phyloP scores from a whole-genome alignment of 345 rosid genomes.

The Trapa incisa region DNA sequence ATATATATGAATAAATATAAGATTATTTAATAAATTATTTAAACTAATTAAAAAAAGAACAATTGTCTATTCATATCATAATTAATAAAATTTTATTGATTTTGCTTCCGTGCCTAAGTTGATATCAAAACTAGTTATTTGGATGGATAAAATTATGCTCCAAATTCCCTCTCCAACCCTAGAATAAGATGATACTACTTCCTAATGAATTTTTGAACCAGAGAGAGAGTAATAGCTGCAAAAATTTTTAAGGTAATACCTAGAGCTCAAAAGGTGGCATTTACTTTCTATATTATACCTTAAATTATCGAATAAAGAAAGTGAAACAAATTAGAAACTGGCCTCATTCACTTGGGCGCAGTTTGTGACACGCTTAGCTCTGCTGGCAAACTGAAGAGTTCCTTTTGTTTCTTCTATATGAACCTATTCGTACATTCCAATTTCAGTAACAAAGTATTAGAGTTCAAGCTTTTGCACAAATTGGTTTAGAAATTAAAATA shows the following conservation, averaged over 20 bases:
- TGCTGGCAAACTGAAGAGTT: constrained; percentile 87
- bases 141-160: too few species aligned
- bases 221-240: neutral
- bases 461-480: neutral
- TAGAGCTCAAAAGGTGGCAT: neutral
- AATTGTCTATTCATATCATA: too few species aligned
- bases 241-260: neutral
- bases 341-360: constrained; percentile 99
- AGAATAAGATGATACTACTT: too few species aligned
- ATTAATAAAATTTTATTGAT: too few species aligned
- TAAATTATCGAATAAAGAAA: neutral
- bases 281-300: neutral
- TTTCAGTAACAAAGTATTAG: neutral
- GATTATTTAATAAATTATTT: too few species aligned
- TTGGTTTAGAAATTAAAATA: neutral
- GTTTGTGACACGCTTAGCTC: constrained; percentile 90
- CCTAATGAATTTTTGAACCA: too few species aligned
- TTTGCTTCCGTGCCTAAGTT: too few species aligned
- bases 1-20: too few species aligned
- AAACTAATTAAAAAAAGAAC: too few species aligned
- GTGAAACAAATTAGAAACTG: neutral
- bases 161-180: too few species aligned
- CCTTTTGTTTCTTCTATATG: constrained; percentile 96
- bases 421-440: constrained; percentile 24
- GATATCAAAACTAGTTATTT: too few species aligned